These are phyloP conservation scores for Naematelia aurantialba DNA, from an alignment of 768 basidiomycete genomes.

Conservation along the genomic window DNA sequence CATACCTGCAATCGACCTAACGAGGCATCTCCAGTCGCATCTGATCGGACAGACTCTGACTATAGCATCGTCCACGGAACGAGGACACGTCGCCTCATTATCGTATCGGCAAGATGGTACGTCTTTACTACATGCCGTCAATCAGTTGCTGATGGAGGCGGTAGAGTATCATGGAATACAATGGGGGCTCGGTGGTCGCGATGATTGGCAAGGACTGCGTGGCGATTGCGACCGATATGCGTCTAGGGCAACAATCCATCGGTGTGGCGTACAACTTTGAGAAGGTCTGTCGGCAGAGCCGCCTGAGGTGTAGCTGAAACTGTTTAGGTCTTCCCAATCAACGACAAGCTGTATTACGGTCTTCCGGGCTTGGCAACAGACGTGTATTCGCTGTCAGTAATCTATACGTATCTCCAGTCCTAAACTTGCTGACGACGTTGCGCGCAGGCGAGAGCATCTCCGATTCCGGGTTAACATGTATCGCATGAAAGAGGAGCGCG, in stretches of 20 bases:
- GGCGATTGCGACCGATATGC: conserved; percentile 91
- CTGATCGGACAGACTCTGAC: too few relatives aligned
- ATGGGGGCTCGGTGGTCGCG: conserved; percentile 97
- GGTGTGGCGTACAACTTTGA: conserved; percentile 89
- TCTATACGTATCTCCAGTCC: not conserved
- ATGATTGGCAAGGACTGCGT: conserved; percentile 99
- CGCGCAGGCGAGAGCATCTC: conserved; percentile 73
- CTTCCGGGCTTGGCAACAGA: conserved; percentile 90
- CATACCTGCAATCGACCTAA: not conserved
- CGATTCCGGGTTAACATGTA: conserved; percentile 98
- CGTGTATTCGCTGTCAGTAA: conserved; percentile 76
- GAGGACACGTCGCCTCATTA: not conserved
- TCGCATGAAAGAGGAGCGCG: conserved; percentile 96
- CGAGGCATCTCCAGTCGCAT: too few relatives aligned
- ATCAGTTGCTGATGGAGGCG: not conserved
- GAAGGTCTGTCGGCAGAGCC: conserved; percentile 59
- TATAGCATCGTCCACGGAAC: too few relatives aligned
- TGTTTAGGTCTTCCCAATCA: conserved; percentile 81
- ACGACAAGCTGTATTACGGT: conserved; percentile 86
- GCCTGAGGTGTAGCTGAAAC: conserved; percentile 9
- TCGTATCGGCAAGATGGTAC: conserved; percentile 29
- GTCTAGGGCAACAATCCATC: conserved; percentile 81
- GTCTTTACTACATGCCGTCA: conserved; percentile 6
- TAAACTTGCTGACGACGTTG: too few relatives aligned
- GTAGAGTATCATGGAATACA: conserved; percentile 84